Evolutionary conservation across 257 asterid species (phyloP), one percentile per base, ranked within the genome.

Genomic region (Schizonepeta tenuifolia): DNA sequence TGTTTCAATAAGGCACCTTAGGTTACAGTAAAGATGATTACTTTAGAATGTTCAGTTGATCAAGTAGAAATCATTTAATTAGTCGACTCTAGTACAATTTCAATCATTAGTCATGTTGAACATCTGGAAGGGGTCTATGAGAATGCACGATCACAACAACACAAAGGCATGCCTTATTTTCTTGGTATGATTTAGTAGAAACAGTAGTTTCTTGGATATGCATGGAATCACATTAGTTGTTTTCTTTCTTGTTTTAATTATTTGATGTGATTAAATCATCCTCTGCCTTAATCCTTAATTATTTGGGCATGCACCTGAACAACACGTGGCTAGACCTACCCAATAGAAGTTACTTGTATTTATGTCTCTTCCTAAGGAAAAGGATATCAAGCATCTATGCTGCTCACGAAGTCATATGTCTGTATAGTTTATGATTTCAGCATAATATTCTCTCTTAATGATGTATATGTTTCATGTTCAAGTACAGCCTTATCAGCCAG

Each of bases 401-500:
- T n/a, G 41, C 46, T 51, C 41, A n/a, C n/a, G n/a, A n/a, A n/a
- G n/a, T n/a, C n/a, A n/a, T n/a, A n/a, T n/a, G n/a, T n/a, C n/a
- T n/a, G n/a, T 20, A 33, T 31, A 5, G 17, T 50, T 17, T 18
- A 55, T 55, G 17, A 24, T 53, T 62, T 69, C 46, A 9, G 28
- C 20, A 40, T 50, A n/a, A 53, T 57, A 62, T 46, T 65, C 14
- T 36, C 33, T 53, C 58, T 40, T 36, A 53, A 20, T 73, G 78
- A 46, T 67, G 33, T 59, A 70, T 58, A 12, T 70, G 69, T 54
- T 66, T 36, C 50, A 26, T 68, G 59, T 70, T 65, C 18, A 71
- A 69, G 14, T 82, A 84, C 91, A 95, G 99, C 80, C 86, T 64
- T 95, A 95, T 81, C 96, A 87, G 75, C 86, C 98, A 63, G 96